These are phyloP conservation scores for Dothideomycetidae sp. DNA, from an alignment of 2,329 filamentous ascomycete species.

Conservation along the genomic window DNA sequence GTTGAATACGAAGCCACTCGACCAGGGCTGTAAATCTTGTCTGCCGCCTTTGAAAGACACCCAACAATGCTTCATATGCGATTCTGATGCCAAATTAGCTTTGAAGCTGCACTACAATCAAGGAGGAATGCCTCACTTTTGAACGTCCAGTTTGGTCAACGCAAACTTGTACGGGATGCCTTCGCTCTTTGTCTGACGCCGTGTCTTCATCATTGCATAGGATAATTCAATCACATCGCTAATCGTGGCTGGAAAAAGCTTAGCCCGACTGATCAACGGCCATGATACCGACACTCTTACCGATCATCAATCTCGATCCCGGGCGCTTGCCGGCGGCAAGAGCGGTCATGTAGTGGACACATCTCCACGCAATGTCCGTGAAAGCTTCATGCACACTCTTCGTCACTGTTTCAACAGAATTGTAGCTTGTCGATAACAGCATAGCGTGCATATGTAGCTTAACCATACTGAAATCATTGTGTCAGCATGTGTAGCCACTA, in stretches of 20 bases:
- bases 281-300: conserved; percentile 26
- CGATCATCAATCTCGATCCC: conserved; percentile 43
- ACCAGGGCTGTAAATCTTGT: conserved; percentile 51
- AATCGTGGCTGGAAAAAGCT: conserved; percentile 42
- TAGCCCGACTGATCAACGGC: not conserved
- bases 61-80: conserved; percentile 53
- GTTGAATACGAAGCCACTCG: conserved; percentile 44
- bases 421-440: conserved; percentile 70
- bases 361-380: conserved; percentile 62
- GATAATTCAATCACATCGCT: conserved; percentile 51
- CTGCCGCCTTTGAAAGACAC: conserved; percentile 57
- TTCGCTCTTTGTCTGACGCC: conserved; percentile 25
- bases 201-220: conserved; percentile 44
- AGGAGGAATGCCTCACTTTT: conserved; percentile 53
- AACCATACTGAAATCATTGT: conserved; percentile 39
- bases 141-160: conserved; percentile 45
- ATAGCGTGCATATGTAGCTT: conserved; percentile 75
- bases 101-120: conserved; percentile 4
- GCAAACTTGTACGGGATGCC: conserved; percentile 38
- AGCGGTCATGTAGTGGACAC: conserved; percentile 45
- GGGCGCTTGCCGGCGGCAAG: conserved; percentile 46
- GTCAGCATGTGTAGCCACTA: conserved; percentile 10
- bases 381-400: conserved; percentile 65
- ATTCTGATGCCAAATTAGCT: conserved; percentile 34
- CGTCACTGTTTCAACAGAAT: conserved; percentile 53